Base-by-base conservation (phyloP, 139 green algal species). In the Coelastrella sp. region DNA sequence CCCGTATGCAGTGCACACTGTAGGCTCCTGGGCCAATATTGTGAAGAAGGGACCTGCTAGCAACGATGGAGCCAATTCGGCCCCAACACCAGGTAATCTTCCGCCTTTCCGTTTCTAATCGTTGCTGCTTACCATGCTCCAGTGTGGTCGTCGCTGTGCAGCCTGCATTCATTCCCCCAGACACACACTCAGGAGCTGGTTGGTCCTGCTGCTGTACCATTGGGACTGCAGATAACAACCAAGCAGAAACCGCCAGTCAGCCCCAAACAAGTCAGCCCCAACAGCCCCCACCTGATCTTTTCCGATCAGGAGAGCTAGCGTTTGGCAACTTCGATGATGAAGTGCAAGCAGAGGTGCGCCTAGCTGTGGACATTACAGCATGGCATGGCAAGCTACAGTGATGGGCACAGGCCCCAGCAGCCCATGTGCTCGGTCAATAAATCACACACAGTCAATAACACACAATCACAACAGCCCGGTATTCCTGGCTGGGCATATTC, bases 311-410 rank as follows among this genome's bases (percentile, higher is more conserved):
- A 8, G 85, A 84, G 58, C 59, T 90, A 15, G 74, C 73, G 0
- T 90, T 90, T 84, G 85, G 85, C 14, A 90, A 61, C 74, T 90
- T 90, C 56, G 85, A 78, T 15, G 84, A 88, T 22, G 84, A 88
- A 22, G 19, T 78, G n/a, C 17, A 35, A 11, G 14, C 12, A 24
- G 82, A 87, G 27, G 82, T 87, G 60, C 8, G 82, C 56, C n/a
- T 15, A 3, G 35, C 35, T 49, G 35, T 49, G 35, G 35, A 49
- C 35, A 49, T 49, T 49, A 49, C 35, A 49, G 35, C 35, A 49
- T 49, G 35, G 35, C 35, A 49, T 49, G 35, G 35, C 35, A 49
- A 49, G 35, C 35, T 49, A 49, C 35, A 49, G 35, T 3, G 3
- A 49, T 49, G 35, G 35, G 35, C 35, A 80, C 74, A 80, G 20